Percentiles rank a stretch among this genome's conserved stretches.
Evolutionary conservation across 2,329 filamentous ascomycete genomes (phyloP).

Genomic region (Monosporascus sp.): DNA sequence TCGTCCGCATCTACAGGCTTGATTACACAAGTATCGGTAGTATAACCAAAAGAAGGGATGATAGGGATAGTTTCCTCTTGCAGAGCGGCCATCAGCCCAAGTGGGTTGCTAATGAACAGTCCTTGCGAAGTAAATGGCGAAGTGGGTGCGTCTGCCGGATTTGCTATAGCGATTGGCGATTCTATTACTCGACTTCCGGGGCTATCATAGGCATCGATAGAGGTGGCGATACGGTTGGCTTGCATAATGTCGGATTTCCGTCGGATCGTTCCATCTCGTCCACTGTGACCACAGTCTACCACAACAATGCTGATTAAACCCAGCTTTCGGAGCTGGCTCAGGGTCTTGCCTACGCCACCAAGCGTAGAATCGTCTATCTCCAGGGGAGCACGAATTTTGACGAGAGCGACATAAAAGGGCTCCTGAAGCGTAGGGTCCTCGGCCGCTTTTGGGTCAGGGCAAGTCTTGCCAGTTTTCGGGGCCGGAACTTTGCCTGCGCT

Average conservation of each 20-base stretch:
- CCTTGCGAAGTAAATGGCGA: conserved; percentile 30
- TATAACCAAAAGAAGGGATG: conserved; percentile 48
- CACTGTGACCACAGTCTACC: conserved; percentile 58
- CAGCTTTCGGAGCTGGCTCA: conserved; percentile 76
- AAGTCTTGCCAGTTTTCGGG: not conserved
- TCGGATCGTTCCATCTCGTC: conserved; percentile 27
- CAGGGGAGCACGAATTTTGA: conserved; percentile 76
- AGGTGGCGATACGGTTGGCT: conserved; percentile 66
- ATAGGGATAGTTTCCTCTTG: conserved; percentile 66
- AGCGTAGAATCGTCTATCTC: conserved; percentile 63
- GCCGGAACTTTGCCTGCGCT: conserved; percentile 1
- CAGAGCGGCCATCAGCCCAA: conserved; percentile 60
- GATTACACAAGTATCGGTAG: conserved; percentile 33
- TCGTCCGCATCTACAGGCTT: conserved; percentile 47
- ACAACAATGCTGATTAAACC: conserved; percentile 80
- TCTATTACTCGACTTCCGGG: conserved; percentile 66
- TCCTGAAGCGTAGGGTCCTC: conserved; percentile 38
- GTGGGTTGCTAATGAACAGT: conserved; percentile 39
- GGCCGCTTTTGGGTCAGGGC: conserved; percentile 23
- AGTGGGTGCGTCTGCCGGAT: conserved; percentile 9
- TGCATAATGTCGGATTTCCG: conserved; percentile 53
- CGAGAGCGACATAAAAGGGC: conserved; percentile 67
- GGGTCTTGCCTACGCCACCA: conserved; percentile 71
- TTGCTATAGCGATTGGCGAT: conserved; percentile 40
- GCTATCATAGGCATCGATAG: conserved; percentile 64